A percentile compares a stretch with the other conserved stretches of the same genome.
Conservation (phyloP, 768 basidiomycete species). For the Kwoniella dendrophila region DNA sequence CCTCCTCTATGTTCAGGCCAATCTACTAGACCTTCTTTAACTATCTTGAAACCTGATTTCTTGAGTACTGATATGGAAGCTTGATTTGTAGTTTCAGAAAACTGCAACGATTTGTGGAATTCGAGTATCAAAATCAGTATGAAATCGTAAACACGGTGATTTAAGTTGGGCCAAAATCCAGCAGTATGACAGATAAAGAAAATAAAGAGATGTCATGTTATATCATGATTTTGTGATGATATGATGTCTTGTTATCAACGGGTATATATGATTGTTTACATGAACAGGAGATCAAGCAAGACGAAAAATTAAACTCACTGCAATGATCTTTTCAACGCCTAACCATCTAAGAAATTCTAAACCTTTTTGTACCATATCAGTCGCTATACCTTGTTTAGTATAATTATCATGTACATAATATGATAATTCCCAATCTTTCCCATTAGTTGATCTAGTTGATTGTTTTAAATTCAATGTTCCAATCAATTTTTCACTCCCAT, state of each 20-base stretch:
- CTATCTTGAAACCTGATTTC: neutral
- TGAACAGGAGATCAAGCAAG: too few species aligned
- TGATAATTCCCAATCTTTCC: neutral
- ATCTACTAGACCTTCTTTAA: neutral
- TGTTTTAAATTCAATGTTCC: neutral
- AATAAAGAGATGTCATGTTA: too few species aligned
- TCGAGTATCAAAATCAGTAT: too few species aligned
- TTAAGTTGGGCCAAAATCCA: too few species aligned
- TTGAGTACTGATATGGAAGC: neutral
- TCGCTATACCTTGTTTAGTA: neutral
- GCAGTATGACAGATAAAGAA: too few species aligned
- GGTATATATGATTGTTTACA: too few species aligned
- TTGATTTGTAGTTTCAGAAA: neutral
- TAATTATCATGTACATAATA: constrained; percentile 6
- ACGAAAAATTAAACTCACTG: neutral
- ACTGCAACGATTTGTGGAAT: neutral
- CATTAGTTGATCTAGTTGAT: neutral
- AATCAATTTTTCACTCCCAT: neutral
- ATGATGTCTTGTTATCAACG: too few species aligned
- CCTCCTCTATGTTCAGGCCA: constrained; percentile 7
- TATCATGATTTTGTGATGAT: too few species aligned
- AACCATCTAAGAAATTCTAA: constrained; percentile 3
- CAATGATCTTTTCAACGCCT: neutral
- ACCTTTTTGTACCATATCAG: neutral
- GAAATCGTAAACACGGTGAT: too few species aligned